Conservation (phyloP, 1,284 basidiomycete genomes). For the Ustilago curta region DNA sequence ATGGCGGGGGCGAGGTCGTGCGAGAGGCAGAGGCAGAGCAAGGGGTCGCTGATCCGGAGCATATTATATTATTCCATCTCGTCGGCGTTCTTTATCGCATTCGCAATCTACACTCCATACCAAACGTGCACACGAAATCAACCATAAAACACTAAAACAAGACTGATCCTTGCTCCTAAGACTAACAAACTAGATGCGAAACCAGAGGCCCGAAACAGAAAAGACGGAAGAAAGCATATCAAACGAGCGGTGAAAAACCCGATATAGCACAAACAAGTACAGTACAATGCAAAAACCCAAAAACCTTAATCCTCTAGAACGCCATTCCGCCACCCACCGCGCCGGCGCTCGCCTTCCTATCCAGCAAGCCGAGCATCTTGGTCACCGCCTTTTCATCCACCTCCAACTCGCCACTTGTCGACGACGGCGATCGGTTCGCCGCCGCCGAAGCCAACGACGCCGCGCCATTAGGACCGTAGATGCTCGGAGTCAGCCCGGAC, state of each 20-base stretch:
- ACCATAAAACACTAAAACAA: slow-evolving; percentile 1
- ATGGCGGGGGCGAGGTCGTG: slow-evolving; percentile 8
- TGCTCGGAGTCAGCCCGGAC: slow-evolving; percentile 36
- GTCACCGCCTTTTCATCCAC: slow-evolving; percentile 55
- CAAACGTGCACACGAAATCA: neutral
- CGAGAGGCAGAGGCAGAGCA: slow-evolving; percentile 11
- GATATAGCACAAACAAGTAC: slow-evolving; percentile 7
- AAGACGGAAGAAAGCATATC: slow-evolving; percentile 4
- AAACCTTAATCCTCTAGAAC: slow-evolving; percentile 14
- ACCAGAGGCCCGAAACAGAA: slow-evolving; percentile 5
- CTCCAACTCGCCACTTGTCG: slow-evolving; percentile 29
- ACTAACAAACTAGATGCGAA: neutral
- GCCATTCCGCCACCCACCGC: slow-evolving; percentile 17
- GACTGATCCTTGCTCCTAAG: slow-evolving; percentile 2
- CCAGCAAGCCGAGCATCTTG: slow-evolving; percentile 53
- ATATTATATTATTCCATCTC: neutral
- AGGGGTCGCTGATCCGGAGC: slow-evolving; percentile 4
- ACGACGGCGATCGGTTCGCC: slow-evolving; percentile 15
- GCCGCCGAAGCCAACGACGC: slow-evolving; percentile 2
- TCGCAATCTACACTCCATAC: slow-evolving; percentile 1
- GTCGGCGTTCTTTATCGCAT: neutral
- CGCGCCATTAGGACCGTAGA: slow-evolving; percentile 38
- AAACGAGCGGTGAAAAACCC: slow-evolving; percentile 12
- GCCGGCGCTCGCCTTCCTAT: slow-evolving; percentile 40
- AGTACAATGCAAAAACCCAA: slow-evolving; percentile 11